These are phyloP conservation scores for Yamadazyma scolyti DNA, from an alignment of 805 yeast species.

Conservation along the genomic window DNA sequence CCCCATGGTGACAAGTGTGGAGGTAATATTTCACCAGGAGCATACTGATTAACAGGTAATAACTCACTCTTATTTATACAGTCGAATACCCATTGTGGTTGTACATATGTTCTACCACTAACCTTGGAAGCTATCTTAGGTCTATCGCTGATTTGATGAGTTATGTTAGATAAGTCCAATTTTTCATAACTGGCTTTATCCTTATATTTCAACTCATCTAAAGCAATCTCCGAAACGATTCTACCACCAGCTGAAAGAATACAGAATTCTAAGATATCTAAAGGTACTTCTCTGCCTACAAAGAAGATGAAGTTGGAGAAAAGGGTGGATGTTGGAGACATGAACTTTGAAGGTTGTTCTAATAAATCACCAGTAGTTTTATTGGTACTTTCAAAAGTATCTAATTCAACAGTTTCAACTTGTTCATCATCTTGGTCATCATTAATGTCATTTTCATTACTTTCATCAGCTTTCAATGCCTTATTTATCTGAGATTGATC, in stretches of 20 bases:
- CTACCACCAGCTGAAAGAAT: constrained; percentile 84
- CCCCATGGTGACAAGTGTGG: constrained; percentile 99
- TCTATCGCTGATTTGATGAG: constrained; percentile 94
- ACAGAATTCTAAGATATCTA: constrained; percentile 85
- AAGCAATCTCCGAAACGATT: constrained; percentile 78
- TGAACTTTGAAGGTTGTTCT: constrained; percentile 56
- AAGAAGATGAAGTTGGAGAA: constrained; percentile 76
- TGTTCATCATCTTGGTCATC: constrained; percentile 14
- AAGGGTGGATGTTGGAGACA: constrained; percentile 59
- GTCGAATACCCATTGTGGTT: constrained; percentile 98
- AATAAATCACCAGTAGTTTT: constrained; percentile 68
- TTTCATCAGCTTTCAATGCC: constrained; percentile 49
- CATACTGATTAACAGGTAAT: constrained; percentile 73
- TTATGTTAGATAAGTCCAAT: constrained; percentile 63
- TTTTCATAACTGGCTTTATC: constrained; percentile 41
- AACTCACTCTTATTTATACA: constrained; percentile 74
- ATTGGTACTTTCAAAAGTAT: constrained; percentile 62
- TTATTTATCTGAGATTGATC: constrained; percentile 40
- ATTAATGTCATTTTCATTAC: constrained; percentile 11
- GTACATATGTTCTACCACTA: constrained; percentile 89
- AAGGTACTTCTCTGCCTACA: constrained; percentile 93
- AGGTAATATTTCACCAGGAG: constrained; percentile 93
- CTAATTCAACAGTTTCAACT: constrained; percentile 43
- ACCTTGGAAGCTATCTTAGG: constrained; percentile 75
- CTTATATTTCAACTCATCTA: constrained; percentile 66